Evolutionary conservation across 257 asterid species (phyloP).

Genomic region (Solanum lycopersicoides): DNA sequence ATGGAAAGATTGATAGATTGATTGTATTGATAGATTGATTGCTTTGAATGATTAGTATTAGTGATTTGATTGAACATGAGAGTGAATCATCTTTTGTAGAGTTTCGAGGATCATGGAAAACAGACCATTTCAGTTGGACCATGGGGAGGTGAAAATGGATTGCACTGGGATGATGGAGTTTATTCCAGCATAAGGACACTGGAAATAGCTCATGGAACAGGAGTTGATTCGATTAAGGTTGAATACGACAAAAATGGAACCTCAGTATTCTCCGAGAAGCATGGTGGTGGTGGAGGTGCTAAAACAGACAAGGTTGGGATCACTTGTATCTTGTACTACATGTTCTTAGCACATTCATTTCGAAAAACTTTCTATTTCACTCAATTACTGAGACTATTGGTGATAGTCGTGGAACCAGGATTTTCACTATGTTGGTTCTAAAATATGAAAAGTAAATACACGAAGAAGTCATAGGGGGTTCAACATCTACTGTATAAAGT

Average conservation of each 20-base stretch:
- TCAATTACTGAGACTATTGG: background rate
- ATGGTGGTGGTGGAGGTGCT: constrained; percentile 64
- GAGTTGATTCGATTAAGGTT: constrained; percentile 47
- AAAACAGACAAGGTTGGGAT: constrained; percentile 34
- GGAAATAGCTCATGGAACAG: constrained; percentile 57
- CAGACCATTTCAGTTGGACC: constrained; percentile 48
- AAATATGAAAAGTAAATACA: background rate
- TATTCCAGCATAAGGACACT: constrained; percentile 42
- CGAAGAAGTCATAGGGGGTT: background rate
- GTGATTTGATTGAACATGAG: background rate
- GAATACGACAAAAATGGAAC: constrained; percentile 59
- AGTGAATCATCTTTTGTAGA: constrained; percentile 11
- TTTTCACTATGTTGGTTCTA: background rate
- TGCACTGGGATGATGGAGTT: constrained; percentile 71
- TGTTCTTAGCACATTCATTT: background rate
- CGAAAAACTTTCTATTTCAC: background rate
- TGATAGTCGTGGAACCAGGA: background rate
- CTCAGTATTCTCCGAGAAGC: constrained; percentile 60
- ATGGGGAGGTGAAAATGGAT: constrained; percentile 77
- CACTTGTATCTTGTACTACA: background rate
- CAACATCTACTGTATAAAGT: background rate
- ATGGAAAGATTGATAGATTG: background rate
- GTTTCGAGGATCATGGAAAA: constrained; percentile 24
- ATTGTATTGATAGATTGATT: background rate
- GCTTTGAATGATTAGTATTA: background rate